Conservation (phyloP, 2,329 filamentous ascomycete species). For the Exophiala lecanii-corni region DNA sequence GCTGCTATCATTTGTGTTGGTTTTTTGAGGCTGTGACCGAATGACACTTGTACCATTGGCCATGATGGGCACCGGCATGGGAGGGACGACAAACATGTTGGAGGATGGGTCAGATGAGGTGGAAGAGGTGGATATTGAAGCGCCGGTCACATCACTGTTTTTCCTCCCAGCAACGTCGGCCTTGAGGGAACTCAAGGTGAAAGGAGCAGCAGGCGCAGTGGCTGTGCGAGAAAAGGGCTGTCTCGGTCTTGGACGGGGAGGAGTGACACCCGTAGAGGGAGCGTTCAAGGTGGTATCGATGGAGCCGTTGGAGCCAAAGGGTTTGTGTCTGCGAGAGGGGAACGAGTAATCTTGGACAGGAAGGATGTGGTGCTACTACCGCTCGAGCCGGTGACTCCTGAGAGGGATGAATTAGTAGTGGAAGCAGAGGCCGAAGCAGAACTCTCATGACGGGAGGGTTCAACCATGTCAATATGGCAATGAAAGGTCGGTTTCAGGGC, state of each 20-base stretch:
- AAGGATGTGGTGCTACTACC: constrained; percentile 6
- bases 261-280: constrained; percentile 9
- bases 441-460: too few relatives aligned
- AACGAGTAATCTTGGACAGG: constrained; percentile 26
- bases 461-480: neutral
- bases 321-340: constrained; percentile 25
- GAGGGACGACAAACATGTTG: constrained; percentile 13
- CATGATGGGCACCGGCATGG: constrained; percentile 5
- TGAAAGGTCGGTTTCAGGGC: too few relatives aligned
- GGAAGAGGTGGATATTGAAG: constrained; percentile 2
- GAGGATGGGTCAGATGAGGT: constrained; percentile 14
- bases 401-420: neutral
- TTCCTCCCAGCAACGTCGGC: constrained; percentile 13
- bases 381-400: neutral
- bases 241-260: constrained; percentile 16
- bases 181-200: constrained; percentile 12
- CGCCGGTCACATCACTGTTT: constrained; percentile 19
- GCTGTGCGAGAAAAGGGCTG: constrained; percentile 16
- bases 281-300: constrained; percentile 16
- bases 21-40: constrained; percentile 11
- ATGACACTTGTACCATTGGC: constrained; percentile 3
- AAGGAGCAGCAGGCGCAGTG: constrained; percentile 17
- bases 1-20: constrained; percentile 2
- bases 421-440: too few relatives aligned
- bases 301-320: constrained; percentile 21